Base-by-base conservation (phyloP, 202 grass and related monocot genomes). In the Hordeum pubiflorum region DNA sequence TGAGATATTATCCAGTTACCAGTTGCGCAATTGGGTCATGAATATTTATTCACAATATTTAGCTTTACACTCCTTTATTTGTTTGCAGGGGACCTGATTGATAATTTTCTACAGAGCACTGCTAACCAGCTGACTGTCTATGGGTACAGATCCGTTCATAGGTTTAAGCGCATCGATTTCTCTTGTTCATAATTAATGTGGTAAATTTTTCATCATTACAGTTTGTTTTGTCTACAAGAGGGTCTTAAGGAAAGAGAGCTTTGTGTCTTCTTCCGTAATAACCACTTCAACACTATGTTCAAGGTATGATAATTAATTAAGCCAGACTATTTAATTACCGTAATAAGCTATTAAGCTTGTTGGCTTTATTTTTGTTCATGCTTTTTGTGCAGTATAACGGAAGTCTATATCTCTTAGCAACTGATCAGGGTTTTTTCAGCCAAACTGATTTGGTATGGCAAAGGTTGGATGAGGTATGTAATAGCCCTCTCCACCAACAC, bases 251-350 rank as follows among this genome's bases (percentile, higher is more conserved):
- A 99, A 82, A 95, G 89, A 74, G 96, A 99, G 75, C 83, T 99
- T 10, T 99, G 92, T 22, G 90, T 99, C 22, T 99, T 99, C 84
- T 99, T 99, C 77, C 92, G 96, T 57, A 99, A 99, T 91, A 99
- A 99, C 60, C 96, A 99, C 79, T 99, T 99, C 87, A 96, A 91
- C 75, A 91, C 90, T 78, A 99, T 99, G 92, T 99, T 99, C 75
- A 99, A 99, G 92, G 96, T 96, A 82, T 77, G 78, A 24, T 70
- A 41, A 58, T 84, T 74, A 80, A 60, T 80, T 22, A 58, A 48
- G 71, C n/a, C 80, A 37, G 79, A 34, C 1, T 73, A 61, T 81
- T 15, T n/a, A 7, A 76, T 67, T 85, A 36, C 10, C 74, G 34
- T 34, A 65, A 70, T 77, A 62, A 83, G 17, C 5, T 34, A 70